A percentile compares a stretch with the other conserved stretches of the same genome.
Conservation (phyloP, 2,329 filamentous ascomycete species). For the Periglandula ipomoeae region DNA sequence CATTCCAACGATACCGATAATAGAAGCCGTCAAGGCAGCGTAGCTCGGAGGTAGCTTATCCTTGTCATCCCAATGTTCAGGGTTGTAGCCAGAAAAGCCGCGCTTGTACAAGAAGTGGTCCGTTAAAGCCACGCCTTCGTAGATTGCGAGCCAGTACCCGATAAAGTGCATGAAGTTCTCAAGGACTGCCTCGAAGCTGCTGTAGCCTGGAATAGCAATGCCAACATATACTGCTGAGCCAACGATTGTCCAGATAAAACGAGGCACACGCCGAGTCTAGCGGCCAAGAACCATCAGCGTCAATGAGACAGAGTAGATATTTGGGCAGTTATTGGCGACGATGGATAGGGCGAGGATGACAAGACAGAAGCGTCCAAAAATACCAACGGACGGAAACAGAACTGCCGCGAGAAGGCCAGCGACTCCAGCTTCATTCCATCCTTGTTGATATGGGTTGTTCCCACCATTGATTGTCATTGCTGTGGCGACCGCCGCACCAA, state of each 20-base stretch:
- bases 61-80: constrained; percentile 48
- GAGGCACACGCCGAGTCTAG: constrained; percentile 51
- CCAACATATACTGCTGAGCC: constrained; percentile 56
- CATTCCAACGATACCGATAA: constrained; percentile 55
- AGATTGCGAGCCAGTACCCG: constrained; percentile 68
- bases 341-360: constrained; percentile 57
- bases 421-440: constrained; percentile 29
- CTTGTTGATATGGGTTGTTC: background rate
- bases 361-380: constrained; percentile 65
- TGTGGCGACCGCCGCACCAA: constrained; percentile 41
- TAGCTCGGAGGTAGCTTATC: constrained; percentile 51
- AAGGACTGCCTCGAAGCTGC: constrained; percentile 53
- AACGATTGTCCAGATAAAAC: constrained; percentile 57
- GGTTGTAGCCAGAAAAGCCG: constrained; percentile 49
- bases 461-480: constrained; percentile 41
- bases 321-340: constrained; percentile 62
- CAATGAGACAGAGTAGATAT: constrained; percentile 62
- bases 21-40: constrained; percentile 54
- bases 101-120: constrained; percentile 63
- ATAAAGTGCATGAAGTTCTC: constrained; percentile 63
- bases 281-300: constrained; percentile 54
- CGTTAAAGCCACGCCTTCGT: constrained; percentile 53
- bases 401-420: constrained; percentile 61
- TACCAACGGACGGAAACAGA: constrained; percentile 46
- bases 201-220: constrained; percentile 61